Evolutionary conservation across 768 basidiomycete genomes (phyloP).

Genomic region (Rhodotorula sphaerocarpa): DNA sequence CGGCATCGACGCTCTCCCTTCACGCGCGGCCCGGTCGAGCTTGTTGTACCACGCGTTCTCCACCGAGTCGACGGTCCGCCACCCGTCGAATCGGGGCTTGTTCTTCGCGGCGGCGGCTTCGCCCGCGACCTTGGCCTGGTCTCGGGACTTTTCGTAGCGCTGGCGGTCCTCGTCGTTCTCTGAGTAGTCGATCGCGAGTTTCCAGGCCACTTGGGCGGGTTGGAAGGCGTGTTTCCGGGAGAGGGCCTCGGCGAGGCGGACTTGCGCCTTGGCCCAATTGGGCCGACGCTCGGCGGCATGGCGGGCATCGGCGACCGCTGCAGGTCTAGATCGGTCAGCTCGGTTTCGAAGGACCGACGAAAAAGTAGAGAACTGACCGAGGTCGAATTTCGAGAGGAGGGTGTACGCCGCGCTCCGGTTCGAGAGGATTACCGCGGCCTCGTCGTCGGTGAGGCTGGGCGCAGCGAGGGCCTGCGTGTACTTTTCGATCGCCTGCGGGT

Average conservation of each 20-base stretch:
- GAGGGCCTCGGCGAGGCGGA: background rate
- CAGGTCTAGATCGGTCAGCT: background rate
- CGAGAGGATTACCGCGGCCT: background rate
- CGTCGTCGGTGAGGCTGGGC: background rate
- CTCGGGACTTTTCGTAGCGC: background rate
- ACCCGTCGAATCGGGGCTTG: background rate
- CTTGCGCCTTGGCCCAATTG: conserved; percentile 1
- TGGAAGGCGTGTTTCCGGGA: background rate
- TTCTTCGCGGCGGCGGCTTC: no score
- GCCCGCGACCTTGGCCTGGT: background rate
- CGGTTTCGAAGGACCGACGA: fast-evolving
- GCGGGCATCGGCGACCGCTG: background rate
- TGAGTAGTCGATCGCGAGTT: background rate
- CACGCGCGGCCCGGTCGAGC: background rate
- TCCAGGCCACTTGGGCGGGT: background rate
- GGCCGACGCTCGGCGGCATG: background rate
- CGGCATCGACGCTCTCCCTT: background rate
- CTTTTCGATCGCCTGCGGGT: background rate
- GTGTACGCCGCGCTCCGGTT: conserved; percentile 1
- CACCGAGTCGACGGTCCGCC: background rate
- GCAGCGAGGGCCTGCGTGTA: background rate
- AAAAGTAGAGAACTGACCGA: background rate
- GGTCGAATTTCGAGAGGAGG: background rate
- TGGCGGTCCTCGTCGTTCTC: background rate
- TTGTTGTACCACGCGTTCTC: background rate